phyloP scores from a whole-genome alignment of 2,329 filamentous ascomycete genomes.

The Calcarisporium arbuscula region DNA sequence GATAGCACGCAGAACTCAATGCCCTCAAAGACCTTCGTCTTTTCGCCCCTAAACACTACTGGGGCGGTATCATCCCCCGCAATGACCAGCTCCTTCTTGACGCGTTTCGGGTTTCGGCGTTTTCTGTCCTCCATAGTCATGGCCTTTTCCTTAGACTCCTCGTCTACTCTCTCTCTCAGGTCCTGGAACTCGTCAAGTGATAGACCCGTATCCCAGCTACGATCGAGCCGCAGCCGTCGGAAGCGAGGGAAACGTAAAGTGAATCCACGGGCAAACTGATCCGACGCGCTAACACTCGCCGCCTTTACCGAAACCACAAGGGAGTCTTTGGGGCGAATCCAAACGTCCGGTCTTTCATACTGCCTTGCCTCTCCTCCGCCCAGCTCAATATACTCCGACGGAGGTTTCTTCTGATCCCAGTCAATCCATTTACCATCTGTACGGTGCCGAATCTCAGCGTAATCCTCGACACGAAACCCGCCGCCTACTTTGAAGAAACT shows the following conservation, averaged over 20 bases:
- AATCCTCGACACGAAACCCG: conserved; percentile 80
- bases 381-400: conserved; percentile 71
- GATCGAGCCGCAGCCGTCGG: conserved; percentile 73
- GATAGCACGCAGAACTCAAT: conserved; percentile 80
- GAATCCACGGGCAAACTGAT: conserved; percentile 68
- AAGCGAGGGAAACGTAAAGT: conserved; percentile 92
- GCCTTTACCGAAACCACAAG: conserved; percentile 87
- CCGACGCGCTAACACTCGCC: conserved; percentile 66
- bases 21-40: conserved; percentile 64
- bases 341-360: conserved; percentile 77
- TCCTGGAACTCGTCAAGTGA: conserved; percentile 71
- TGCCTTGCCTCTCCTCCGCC: conserved; percentile 67
- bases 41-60: conserved; percentile 45
- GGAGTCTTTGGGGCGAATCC: conserved; percentile 86
- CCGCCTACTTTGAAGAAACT: conserved; percentile 99
- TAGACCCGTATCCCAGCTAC: conserved; percentile 74
- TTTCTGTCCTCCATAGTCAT: conserved; percentile 71
- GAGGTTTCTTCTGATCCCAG: conserved; percentile 74
- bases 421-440: conserved; percentile 89
- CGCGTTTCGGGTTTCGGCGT: conserved; percentile 46
- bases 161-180: conserved; percentile 61
- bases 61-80: conserved; percentile 55
- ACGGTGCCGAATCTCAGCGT: conserved; percentile 70
- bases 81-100: conserved; percentile 64
- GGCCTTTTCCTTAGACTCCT: conserved; percentile 64